Conservation (phyloP, 1,139 yeast species). For the Torulaspora pretoriensis region DNA sequence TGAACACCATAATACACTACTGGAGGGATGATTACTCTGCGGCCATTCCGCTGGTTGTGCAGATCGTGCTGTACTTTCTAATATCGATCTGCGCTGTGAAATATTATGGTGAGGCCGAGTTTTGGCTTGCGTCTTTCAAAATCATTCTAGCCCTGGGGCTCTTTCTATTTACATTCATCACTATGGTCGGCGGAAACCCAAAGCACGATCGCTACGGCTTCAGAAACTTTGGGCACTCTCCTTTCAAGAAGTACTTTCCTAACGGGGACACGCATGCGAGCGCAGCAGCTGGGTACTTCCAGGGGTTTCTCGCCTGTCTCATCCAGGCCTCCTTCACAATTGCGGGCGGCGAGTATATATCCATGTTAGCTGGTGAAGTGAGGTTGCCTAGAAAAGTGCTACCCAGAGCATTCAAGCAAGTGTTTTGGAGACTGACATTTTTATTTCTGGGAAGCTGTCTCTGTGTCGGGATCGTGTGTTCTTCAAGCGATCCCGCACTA, state of each 20-base stretch:
- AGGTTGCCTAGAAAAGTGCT: conserved; percentile 70
- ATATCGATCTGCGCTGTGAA: conserved; percentile 71
- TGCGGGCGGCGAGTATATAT: conserved; percentile 81
- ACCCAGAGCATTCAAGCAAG: conserved; percentile 76
- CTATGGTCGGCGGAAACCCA: conserved; percentile 86
- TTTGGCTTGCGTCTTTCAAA: conserved; percentile 75
- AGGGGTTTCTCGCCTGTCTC: conserved; percentile 64
- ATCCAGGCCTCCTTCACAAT: conserved; percentile 62
- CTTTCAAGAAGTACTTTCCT: conserved; percentile 52
- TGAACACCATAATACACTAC: conserved; percentile 69
- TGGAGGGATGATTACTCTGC: conserved; percentile 75
- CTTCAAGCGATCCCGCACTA: conserved; percentile 47
- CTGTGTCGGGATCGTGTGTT: conserved; percentile 56
- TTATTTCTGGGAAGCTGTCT: conserved; percentile 64
- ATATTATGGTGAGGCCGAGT: conserved; percentile 73
- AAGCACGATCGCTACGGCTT: conserved; percentile 61
- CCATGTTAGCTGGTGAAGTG: conserved; percentile 83
- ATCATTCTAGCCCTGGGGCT: conserved; percentile 67
- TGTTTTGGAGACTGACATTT: conserved; percentile 63
- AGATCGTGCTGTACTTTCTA: conserved; percentile 55
- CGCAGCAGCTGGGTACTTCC: conserved; percentile 53
- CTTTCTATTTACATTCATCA: conserved; percentile 64
- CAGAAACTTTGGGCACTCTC: conserved; percentile 54
- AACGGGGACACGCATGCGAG: conserved; percentile 43
- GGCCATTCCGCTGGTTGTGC: conserved; percentile 60